Conservation (phyloP, 192 early-diverging fungal species). For the Linderina pennispora region DNA sequence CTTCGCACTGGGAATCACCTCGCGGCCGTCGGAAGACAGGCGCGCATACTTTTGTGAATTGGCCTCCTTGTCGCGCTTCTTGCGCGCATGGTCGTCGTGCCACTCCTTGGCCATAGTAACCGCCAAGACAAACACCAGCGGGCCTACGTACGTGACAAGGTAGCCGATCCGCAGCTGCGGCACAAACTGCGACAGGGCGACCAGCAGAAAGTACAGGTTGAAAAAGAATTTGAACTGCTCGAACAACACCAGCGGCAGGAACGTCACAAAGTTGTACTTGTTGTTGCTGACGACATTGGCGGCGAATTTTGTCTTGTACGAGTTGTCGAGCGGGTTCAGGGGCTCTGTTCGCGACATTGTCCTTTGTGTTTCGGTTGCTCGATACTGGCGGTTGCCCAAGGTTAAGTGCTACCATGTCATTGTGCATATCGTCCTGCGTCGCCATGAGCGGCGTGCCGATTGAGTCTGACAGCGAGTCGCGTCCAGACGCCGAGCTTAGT, state of each 20-base stretch:
- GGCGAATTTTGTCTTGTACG: constrained; percentile 47
- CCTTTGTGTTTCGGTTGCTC: background rate
- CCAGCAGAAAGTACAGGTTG: constrained; percentile 91
- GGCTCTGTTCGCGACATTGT: constrained; percentile 29
- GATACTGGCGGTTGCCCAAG: no score
- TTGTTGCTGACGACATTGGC: constrained; percentile 86
- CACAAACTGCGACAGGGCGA: constrained; percentile 89
- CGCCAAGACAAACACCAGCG: constrained; percentile 81
- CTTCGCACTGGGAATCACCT: constrained; percentile 68
- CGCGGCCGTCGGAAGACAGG: constrained; percentile 52
- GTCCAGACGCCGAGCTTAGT: constrained; percentile 21
- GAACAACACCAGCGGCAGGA: constrained; percentile 73
- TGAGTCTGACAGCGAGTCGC: no score
- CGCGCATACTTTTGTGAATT: constrained; percentile 79
- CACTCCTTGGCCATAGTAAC: constrained; percentile 93
- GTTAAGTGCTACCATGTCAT: no score
- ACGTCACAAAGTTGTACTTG: constrained; percentile 76
- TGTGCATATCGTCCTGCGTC: constrained; percentile 21
- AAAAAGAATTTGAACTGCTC: constrained; percentile 96
- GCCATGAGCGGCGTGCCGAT: constrained; percentile 43
- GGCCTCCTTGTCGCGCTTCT: constrained; percentile 77
- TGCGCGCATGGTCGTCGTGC: constrained; percentile 80
- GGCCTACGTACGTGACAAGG: constrained; percentile 89
- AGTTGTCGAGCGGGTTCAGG: constrained; percentile 38
- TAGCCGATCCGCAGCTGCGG: constrained; percentile 78